phyloP scores from a whole-genome alignment of 2,329 filamentous ascomycete genomes.

The Fusarium piperis region DNA sequence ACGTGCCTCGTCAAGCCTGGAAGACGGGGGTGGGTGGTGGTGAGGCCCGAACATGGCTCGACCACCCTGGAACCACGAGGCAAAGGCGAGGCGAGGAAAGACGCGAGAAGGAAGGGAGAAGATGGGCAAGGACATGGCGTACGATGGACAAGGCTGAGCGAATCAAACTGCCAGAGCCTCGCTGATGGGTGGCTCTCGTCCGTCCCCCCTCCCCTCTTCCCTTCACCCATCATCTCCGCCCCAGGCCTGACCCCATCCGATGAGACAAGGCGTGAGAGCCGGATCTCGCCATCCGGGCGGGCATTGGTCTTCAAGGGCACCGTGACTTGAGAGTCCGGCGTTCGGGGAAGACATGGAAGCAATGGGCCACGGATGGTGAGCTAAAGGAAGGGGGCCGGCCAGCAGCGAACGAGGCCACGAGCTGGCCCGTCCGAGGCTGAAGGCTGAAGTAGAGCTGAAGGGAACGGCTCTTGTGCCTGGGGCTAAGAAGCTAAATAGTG shows the following conservation, averaged over 20 bases:
- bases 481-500: constrained; percentile 30
- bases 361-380: neutral
- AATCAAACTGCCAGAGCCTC: constrained; percentile 36
- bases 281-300: constrained; percentile 30
- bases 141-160: constrained; percentile 38
- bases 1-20: constrained; percentile 12
- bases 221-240: constrained; percentile 25
- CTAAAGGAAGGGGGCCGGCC: neutral
- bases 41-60: constrained; percentile 24
- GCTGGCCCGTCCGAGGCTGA: constrained; percentile 34
- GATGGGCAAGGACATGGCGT: constrained; percentile 15
- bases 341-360: constrained; percentile 11
- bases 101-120: constrained; percentile 27
- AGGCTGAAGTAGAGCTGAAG: constrained; percentile 17
- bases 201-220: constrained; percentile 17
- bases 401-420: constrained; percentile 17
- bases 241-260: constrained; percentile 8
- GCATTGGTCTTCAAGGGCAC: constrained; percentile 32
- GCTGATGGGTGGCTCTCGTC: constrained; percentile 21
- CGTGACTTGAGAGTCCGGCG: constrained; percentile 19
- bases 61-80: constrained; percentile 40
- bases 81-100: constrained; percentile 33
- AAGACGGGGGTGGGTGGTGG: constrained; percentile 22
- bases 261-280: constrained; percentile 28
- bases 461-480: constrained; percentile 26